phyloP scores from a whole-genome alignment of 129 eudicot genomes.

The Pseudognaphalium luteoalbum region DNA sequence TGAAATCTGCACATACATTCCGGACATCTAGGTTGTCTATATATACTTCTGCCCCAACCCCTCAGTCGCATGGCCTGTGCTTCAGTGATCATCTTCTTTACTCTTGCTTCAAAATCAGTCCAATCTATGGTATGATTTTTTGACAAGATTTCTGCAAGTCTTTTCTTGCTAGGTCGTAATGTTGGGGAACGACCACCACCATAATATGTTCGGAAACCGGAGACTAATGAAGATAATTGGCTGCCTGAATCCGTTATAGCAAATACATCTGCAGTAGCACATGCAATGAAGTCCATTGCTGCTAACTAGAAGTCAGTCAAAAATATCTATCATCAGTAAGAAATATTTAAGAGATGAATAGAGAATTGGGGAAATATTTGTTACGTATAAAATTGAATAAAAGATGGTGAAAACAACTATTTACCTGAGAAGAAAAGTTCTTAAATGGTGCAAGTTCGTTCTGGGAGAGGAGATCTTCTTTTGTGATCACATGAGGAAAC shows the following conservation, averaged over 20 bases:
- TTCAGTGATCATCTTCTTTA: slow-evolving; percentile 74
- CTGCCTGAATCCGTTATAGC: slow-evolving; percentile 96
- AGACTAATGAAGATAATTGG: slow-evolving; percentile 78
- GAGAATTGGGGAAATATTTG: background rate
- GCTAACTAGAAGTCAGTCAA: slow-evolving; percentile 62
- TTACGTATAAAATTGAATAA: background rate
- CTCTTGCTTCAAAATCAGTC: slow-evolving; percentile 55
- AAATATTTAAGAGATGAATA: background rate
- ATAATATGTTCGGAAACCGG: slow-evolving; percentile 79
- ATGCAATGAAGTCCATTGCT: slow-evolving; percentile 85
- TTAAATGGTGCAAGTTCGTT: slow-evolving; percentile 74
- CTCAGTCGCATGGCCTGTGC: slow-evolving; percentile 58
- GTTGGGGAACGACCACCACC: slow-evolving; percentile 82
- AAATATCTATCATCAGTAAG: background rate
- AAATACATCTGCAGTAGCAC: slow-evolving; percentile 86
- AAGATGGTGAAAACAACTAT: background rate
- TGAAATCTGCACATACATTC: slow-evolving; percentile 84
- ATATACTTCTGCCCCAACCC: slow-evolving; percentile 65
- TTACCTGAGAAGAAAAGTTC: slow-evolving; percentile 88
- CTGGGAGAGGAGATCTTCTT: slow-evolving; percentile 84
- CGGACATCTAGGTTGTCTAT: slow-evolving; percentile 78
- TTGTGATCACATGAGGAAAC: slow-evolving; percentile 71
- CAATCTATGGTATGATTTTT: slow-evolving; percentile 56
- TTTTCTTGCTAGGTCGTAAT: slow-evolving; percentile 72
- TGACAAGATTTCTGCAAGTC: slow-evolving; percentile 67